A percentile compares a stretch with the other conserved stretches of the same genome.
Evolutionary conservation across 345 rosid genomes (phyloP).

Genomic region (Syzygium grande): DNA sequence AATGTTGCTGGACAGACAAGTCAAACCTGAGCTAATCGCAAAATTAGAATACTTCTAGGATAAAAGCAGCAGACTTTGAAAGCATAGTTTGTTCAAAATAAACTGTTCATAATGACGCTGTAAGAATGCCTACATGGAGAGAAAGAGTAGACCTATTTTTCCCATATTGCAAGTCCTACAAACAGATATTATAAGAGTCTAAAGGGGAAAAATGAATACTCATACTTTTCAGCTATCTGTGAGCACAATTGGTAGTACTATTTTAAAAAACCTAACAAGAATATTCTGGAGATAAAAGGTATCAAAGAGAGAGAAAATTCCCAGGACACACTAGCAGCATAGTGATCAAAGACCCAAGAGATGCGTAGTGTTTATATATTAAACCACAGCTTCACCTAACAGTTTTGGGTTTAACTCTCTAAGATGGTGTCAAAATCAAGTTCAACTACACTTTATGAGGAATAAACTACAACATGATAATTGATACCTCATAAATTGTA

Average conservation of each 20-base stretch:
- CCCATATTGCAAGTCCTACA: background rate
- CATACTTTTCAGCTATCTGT: background rate
- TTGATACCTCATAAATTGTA: background rate
- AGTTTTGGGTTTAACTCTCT: background rate
- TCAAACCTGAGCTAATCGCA: background rate
- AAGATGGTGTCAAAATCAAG: background rate
- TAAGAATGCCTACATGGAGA: background rate
- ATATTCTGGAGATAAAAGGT: background rate
- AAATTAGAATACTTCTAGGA: background rate
- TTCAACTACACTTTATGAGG: background rate
- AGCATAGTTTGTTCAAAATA: background rate
- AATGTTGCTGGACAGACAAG: background rate
- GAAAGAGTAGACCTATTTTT: background rate
- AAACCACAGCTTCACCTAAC: background rate
- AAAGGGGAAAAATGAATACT: background rate
- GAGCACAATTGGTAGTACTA: background rate
- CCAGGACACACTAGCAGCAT: background rate
- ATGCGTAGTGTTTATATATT: background rate
- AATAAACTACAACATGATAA: background rate
- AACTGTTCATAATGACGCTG: background rate
- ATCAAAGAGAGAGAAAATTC: background rate
- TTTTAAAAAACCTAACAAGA: background rate
- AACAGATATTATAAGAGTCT: background rate
- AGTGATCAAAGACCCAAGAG: background rate
- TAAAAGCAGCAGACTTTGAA: background rate